phyloP scores from a whole-genome alignment of 176 grass and related monocot species.

The Saccharum officinarum region DNA sequence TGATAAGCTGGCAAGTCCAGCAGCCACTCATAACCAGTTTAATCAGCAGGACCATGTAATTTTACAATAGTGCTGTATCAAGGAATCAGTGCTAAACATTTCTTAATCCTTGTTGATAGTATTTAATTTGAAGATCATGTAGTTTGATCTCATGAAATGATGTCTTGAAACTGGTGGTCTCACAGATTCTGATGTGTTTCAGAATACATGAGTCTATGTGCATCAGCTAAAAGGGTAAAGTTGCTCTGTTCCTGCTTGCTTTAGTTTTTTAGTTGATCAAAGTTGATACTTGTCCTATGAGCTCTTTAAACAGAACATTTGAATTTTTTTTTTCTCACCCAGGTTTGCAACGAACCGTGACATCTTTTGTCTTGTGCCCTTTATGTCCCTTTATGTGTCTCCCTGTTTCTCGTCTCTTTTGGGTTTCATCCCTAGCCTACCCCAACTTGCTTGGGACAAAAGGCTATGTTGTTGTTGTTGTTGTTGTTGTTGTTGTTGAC shows the following conservation, averaged over 20 bases:
- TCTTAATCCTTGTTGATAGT: not conserved
- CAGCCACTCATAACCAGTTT: constrained; percentile 4
- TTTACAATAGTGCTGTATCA: not conserved
- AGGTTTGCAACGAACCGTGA: not conserved
- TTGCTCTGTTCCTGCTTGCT: not conserved
- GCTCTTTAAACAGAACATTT: not conserved
- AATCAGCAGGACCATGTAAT: constrained; percentile 4
- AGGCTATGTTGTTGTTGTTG: no score
- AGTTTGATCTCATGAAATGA: constrained; percentile 18
- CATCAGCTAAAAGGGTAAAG: not conserved
- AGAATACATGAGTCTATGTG: not conserved
- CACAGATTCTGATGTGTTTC: not conserved
- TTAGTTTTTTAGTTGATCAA: not conserved
- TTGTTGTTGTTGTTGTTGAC: no score
- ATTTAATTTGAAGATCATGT: not conserved
- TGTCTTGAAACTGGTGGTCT: not conserved
- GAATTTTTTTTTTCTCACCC: not conserved
- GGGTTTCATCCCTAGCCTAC: no score
- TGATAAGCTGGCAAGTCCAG: constrained; percentile 5
- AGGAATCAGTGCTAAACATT: constrained; percentile 20
- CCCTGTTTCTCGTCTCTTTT: no score
- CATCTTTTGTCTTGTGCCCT: no score
- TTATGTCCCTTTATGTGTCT: no score
- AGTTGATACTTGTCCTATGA: not conserved
- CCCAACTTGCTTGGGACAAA: no score